Conservation (phyloP, 1,284 basidiomycete species). For the Microbotryum scabiosae region DNA sequence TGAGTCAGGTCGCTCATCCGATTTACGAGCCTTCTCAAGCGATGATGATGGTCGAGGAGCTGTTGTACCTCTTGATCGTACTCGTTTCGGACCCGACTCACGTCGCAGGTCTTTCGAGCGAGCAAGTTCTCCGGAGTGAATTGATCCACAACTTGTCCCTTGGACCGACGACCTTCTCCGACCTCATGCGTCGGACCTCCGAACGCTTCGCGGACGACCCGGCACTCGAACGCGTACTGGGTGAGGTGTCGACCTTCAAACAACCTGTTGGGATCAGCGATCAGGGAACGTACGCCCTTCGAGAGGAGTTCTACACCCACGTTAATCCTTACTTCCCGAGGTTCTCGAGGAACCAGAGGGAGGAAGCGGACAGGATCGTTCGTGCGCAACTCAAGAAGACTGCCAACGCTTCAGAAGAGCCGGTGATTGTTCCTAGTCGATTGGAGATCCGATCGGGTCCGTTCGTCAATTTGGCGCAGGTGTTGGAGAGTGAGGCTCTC, state of each 20-base stretch:
- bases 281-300: conserved; percentile 77
- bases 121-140: conserved; percentile 65
- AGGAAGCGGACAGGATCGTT: conserved; percentile 80
- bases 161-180: conserved; percentile 80
- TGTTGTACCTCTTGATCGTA: conserved; percentile 78
- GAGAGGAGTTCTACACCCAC: conserved; percentile 71
- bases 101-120: conserved; percentile 61
- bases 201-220: conserved; percentile 82
- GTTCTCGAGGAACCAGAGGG: conserved; percentile 87
- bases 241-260: conserved; percentile 72
- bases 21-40: conserved; percentile 62
- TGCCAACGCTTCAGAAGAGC: conserved; percentile 39
- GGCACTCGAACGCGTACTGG: conserved; percentile 71
- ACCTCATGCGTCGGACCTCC: conserved; percentile 81
- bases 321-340: conserved; percentile 96
- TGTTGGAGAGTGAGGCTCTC: conserved; percentile 59
- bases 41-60: conserved; percentile 82
- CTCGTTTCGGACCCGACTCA: conserved; percentile 75
- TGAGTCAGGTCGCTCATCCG: conserved; percentile 43
- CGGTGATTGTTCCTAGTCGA: conserved; percentile 59
- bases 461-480: conserved; percentile 53
- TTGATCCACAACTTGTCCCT: conserved; percentile 86
- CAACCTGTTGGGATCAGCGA: conserved; percentile 63
- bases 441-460: conserved; percentile 59
- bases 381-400: conserved; percentile 57